These are phyloP conservation scores for Bipolaris gigantea DNA, from an alignment of 2,329 filamentous ascomycete genomes.

Conservation along the genomic window DNA sequence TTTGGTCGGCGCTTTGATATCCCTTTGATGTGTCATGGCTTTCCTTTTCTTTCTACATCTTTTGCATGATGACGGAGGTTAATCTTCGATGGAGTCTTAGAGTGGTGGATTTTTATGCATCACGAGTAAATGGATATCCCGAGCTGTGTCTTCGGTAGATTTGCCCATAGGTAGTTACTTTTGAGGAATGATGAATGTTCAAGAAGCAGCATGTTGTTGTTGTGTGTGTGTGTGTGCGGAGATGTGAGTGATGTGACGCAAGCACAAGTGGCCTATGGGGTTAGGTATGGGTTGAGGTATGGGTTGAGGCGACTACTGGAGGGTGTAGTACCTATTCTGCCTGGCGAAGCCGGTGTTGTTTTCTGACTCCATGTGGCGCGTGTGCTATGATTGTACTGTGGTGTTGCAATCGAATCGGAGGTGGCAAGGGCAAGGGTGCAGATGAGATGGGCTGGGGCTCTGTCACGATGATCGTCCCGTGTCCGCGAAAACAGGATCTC, in stretches of 20 bases:
- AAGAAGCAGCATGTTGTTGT: slow-evolving; percentile 16
- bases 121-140: slow-evolving; percentile 42
- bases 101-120: slow-evolving; percentile 38
- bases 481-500: slow-evolving; percentile 24
- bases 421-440: slow-evolving; percentile 9
- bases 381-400: neutral
- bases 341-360: neutral
- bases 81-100: slow-evolving; percentile 40
- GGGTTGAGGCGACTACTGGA: no score
- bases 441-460: neutral
- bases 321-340: neutral
- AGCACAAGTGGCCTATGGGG: neutral
- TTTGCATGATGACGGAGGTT: slow-evolving; percentile 39
- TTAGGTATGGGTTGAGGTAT: no score
- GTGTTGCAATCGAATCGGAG: neutral
- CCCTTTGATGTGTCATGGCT: slow-evolving; percentile 46
- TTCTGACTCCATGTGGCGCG: neutral
- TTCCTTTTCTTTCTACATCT: slow-evolving; percentile 34
- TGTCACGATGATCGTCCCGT: slow-evolving; percentile 22
- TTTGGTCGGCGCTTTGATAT: slow-evolving; percentile 45
- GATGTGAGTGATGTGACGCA: neutral
- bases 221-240: no score
- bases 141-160: slow-evolving; percentile 41
- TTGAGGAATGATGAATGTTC: slow-evolving; percentile 38
- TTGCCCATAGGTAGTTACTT: slow-evolving; percentile 31